Evolutionary conservation across 495 filamentous ascomycete species (phyloP).

Genomic region (Schizothecium vesticola): DNA sequence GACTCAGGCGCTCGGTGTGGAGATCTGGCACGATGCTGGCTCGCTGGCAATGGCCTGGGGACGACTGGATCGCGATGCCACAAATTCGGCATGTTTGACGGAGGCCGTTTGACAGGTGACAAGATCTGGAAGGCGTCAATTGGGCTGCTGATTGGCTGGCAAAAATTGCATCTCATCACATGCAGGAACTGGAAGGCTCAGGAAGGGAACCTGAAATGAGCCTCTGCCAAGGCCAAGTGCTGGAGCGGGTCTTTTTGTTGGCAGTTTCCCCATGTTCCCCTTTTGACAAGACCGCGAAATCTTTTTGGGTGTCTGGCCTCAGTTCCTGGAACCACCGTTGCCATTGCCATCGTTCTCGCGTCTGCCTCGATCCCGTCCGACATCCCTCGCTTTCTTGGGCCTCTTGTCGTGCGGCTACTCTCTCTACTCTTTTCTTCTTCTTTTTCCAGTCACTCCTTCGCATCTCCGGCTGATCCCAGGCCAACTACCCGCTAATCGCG

Average conservation of each 20-base stretch:
- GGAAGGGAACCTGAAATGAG: conserved; percentile 12
- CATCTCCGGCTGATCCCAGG: conserved; percentile 18
- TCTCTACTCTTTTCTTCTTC: background rate
- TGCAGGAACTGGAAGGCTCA: conserved; percentile 4
- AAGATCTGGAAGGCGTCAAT: background rate
- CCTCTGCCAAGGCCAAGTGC: background rate
- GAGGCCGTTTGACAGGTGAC: background rate
- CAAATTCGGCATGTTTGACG: background rate
- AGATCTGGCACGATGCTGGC: background rate
- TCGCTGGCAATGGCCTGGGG: background rate
- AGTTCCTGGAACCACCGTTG: conserved; percentile 1
- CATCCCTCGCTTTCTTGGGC: conserved; percentile 10
- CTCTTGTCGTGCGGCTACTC: conserved; percentile 1
- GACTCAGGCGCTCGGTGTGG: background rate
- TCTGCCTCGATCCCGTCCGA: background rate
- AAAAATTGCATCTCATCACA: conserved; percentile 10
- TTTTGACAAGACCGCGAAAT: conserved; percentile 12
- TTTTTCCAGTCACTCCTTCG: conserved; percentile 31
- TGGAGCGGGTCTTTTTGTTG: conserved; percentile 3
- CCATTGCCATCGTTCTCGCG: conserved; percentile 1
- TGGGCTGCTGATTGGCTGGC: conserved; percentile 10
- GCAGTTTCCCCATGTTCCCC: conserved; percentile 13
- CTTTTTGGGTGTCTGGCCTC: conserved; percentile 9
- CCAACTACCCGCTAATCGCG: conserved; percentile 9
- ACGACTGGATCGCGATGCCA: background rate